Evolutionary conservation across 1,284 basidiomycete species (phyloP).

Genomic region (Ceratobasidium sp.): DNA sequence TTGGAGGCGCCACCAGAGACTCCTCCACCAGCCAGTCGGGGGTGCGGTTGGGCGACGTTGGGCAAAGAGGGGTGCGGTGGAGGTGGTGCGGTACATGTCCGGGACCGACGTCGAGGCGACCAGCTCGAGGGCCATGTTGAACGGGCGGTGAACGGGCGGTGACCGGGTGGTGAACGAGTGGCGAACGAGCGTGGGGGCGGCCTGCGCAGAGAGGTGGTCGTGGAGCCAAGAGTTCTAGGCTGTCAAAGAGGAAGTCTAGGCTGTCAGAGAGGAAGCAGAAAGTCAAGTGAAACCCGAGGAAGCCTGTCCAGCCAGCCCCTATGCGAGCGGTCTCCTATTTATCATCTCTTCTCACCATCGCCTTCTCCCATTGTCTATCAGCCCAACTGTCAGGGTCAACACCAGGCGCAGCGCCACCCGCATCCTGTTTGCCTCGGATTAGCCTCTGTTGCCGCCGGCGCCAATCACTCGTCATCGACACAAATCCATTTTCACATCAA

Average conservation of each 20-base stretch:
- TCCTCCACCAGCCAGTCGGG: conserved; percentile 20
- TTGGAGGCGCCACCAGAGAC: conserved; percentile 13
- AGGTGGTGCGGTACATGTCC: neutral
- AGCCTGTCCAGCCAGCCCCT: no score
- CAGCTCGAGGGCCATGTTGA: conserved; percentile 1
- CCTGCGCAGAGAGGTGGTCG: conserved; percentile 11
- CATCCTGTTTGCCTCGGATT: neutral
- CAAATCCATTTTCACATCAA: neutral
- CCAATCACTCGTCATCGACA: neutral
- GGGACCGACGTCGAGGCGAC: neutral
- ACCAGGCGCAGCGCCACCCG: no score
- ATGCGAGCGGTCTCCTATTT: no score
- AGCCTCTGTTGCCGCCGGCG: conserved; percentile 5
- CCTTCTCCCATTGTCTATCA: no score
- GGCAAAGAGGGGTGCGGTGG: conserved; percentile 16
- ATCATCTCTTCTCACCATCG: no score
- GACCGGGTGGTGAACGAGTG: no score
- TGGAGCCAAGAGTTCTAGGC: conserved; percentile 17
- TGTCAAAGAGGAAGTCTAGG: neutral
- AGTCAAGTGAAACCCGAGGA: no score
- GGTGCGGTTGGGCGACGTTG: neutral
- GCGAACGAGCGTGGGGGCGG: neutral
- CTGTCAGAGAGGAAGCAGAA: neutral
- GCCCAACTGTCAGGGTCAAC: no score
- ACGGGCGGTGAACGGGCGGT: neutral